Base-by-base conservation (phyloP, 2,329 filamentous ascomycete species). In the Hortaea sp. region DNA sequence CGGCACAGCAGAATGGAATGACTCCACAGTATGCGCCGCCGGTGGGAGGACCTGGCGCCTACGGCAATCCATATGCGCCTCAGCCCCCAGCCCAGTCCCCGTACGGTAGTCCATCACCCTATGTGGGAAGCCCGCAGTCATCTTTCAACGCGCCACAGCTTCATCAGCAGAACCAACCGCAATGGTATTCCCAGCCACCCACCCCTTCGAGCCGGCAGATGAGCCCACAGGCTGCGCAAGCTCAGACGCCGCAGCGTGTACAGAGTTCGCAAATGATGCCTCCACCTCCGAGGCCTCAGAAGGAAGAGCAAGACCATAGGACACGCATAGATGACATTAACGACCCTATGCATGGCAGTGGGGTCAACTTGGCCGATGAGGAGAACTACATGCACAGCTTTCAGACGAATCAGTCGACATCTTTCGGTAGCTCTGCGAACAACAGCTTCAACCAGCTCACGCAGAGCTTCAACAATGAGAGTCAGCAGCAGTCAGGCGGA, bases 281-380 rank as follows among this genome's bases (percentile, higher is more conserved):
- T 4, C 79, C 79, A 39, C 79, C 79, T n/a, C 77, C 77, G 49
- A 69, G 76, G 37, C 79, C 78, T 9, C 68, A 57, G 31, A 66
- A 78, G 66, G 62, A 72, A 46, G 69, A 72, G 42, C 72, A 71
- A 48, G 83, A 84, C 47, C 73, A 74, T 53, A 76, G 79, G 39
- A 74, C 76, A 28, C 69, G 71, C 41, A 66, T 72, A 9, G 87
- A 89, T 57, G 87, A 94, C 58, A 76, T 89, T 40, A 86, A 84
- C 53, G 89, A 95, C 67, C 85, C 88, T 43, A 68, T 95, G 45
- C 82, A 83, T 12, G 86, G 85, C 12, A 90, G 88, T 11, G 88
- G 88, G 42, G 88, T 95, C 52, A 86, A 95, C 69, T 68, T 95
- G 41, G 81, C 84, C 48, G 88, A 88, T 53, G 89, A 95, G 64